Evolutionary conservation across 305 asterid species (phyloP).

Genomic region (Solanum chacoense): DNA sequence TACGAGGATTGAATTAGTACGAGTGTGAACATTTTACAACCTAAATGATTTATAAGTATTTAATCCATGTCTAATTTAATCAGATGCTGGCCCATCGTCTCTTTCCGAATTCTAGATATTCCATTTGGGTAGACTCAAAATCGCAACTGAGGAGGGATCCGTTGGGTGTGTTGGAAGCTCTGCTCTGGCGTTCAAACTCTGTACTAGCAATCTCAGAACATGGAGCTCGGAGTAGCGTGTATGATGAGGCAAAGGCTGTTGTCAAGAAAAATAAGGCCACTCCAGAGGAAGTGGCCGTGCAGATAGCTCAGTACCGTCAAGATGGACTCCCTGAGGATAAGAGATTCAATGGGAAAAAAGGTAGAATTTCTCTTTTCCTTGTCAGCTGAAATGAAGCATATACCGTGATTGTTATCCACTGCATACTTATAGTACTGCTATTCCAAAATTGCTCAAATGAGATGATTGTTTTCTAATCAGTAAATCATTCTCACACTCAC

Average conservation of each 20-base stretch:
- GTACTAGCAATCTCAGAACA: conserved; percentile 91
- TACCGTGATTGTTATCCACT: neutral
- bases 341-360: conserved; percentile 86
- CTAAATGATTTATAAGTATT: neutral
- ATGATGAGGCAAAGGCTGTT: conserved; percentile 96
- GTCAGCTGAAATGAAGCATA: neutral
- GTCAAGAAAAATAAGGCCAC: conserved; percentile 89
- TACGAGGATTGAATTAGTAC: neutral
- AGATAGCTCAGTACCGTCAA: conserved; percentile 60
- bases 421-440: neutral
- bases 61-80: conserved; percentile 13
- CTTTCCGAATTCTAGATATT: conserved; percentile 82
- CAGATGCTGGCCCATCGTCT: conserved; percentile 99
- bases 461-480: neutral
- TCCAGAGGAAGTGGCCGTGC: conserved; percentile 89
- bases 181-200: conserved; percentile 78
- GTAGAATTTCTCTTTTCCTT: conserved; percentile 22
- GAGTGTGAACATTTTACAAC: neutral
- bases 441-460: neutral
- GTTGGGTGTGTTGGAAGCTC: conserved; percentile 30
- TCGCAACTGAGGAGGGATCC: conserved; percentile 67
- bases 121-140: conserved; percentile 97
- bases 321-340: conserved; percentile 92
- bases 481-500: neutral
- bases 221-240: conserved; percentile 93